Evolutionary conservation across 768 basidiomycete species (phyloP), one percentile per base, ranked within the genome.

Genomic region (Dentipellis fragilis): DNA sequence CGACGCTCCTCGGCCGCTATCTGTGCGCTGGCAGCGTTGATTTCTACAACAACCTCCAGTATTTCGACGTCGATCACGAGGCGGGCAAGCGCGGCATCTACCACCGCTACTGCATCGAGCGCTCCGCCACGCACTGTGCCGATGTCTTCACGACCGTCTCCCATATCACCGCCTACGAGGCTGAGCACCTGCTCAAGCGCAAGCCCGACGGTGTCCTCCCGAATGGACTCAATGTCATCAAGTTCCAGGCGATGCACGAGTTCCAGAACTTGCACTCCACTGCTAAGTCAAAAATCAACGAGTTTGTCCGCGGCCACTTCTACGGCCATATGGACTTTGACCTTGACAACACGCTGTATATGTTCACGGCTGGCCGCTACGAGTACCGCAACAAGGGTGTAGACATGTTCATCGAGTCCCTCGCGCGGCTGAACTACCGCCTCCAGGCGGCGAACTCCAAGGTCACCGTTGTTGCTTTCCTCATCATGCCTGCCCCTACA

Each of bases 301-400:
- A 99, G 65, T 99, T 99, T 60, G 81, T 97, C 49, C 80, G 93
- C 42, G 96, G 96, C 12, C 96, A 99, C 68, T 99, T 99, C 72
- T 99, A 98, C 67, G 95, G 95, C 2, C 87, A 95, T 66, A 92
- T 91, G 70, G 89, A 98, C 67, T 97, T 98, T 66, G 92, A 97
- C 70, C 79, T 98, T 42, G 90, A 95, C 17, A 89, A 92, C 62
- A 92, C 90, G 6, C 74, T 93, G 52, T 93, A 93, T 67, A 84
- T 97, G 81, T 99, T 99, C 73, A 98, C 93, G 14, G 96, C 96
- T n/a, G 96, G 96, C 42, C 83, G 96, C 46, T 99, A 99, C 70
- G 96, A 99, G 70, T 99, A 96, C 70, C 80, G 96, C 42, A 99
- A 99, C 76, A 99, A 99, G 75, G 96, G 96, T 55, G 93, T 98